phyloP scores from a whole-genome alignment of 345 rosid genomes.

The Ceriops decandra region DNA sequence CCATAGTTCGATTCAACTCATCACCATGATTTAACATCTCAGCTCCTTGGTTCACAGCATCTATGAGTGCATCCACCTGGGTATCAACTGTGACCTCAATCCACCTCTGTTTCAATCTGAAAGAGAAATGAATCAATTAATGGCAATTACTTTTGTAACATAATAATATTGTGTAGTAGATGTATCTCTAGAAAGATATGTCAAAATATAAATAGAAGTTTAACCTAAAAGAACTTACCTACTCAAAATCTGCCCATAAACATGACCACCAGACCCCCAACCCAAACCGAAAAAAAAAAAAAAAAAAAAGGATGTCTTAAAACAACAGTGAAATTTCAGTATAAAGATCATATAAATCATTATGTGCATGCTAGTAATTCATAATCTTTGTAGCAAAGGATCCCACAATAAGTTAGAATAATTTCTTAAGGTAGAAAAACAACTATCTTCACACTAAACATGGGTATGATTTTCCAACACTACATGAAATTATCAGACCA shows the following conservation, averaged over 20 bases:
- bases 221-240: too few relatives aligned
- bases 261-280: too few relatives aligned
- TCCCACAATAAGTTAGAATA: neutral
- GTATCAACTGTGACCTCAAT: conserved; percentile 74
- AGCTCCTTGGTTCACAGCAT: conserved; percentile 56
- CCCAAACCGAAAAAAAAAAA: too few relatives aligned
- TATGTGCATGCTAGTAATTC: neutral
- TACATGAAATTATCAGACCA: neutral
- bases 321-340: neutral
- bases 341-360: neutral
- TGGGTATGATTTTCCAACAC: neutral
- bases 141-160: too few relatives aligned
- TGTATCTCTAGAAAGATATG: too few relatives aligned
- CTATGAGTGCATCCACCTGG: conserved; percentile 81
- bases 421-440: neutral
- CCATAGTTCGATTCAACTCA: conserved; percentile 67
- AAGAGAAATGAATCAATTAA: conserved; percentile 22
- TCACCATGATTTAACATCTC: conserved; percentile 21
- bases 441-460: neutral
- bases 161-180: too few relatives aligned
- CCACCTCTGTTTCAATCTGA: conserved; percentile 81
- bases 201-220: too few relatives aligned
- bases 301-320: neutral
- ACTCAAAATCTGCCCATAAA: too few relatives aligned
- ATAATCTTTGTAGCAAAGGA: neutral